phyloP scores from a whole-genome alignment of 495 filamentous ascomycete species.

The Durotheca rogersii region DNA sequence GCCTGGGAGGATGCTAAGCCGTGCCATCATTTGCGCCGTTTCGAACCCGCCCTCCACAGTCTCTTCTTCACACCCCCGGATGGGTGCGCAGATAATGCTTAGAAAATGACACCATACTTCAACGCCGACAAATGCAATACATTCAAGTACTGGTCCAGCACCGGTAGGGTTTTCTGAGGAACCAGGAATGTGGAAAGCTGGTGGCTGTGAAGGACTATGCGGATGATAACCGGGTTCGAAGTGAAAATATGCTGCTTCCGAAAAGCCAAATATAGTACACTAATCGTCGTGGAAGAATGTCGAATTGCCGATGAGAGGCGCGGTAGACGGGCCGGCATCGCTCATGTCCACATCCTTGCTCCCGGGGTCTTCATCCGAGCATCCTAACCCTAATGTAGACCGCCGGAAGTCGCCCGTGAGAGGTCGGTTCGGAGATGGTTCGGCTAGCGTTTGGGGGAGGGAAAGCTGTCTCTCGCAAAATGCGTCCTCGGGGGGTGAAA shows the following conservation, averaged over 20 bases:
- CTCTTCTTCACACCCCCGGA: slow-evolving; percentile 2
- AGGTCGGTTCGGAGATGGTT: slow-evolving; percentile 40
- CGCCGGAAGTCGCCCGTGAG: slow-evolving; percentile 41
- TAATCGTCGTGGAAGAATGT: slow-evolving; percentile 53
- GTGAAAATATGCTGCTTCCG: background rate
- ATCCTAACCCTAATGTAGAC: slow-evolving; percentile 16
- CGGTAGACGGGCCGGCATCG: slow-evolving; percentile 50
- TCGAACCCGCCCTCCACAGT: background rate
- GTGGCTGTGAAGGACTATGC: slow-evolving; percentile 43
- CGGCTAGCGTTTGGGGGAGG: slow-evolving; percentile 40
- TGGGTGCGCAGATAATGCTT: slow-evolving; percentile 22
- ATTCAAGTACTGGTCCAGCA: slow-evolving; percentile 12
- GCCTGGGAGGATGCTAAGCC: slow-evolving; percentile 2
- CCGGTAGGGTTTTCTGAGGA: slow-evolving; percentile 14
- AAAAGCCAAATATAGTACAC: background rate
- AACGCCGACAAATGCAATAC: slow-evolving; percentile 32
- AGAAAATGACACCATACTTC: slow-evolving; percentile 27
- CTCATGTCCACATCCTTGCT: slow-evolving; percentile 48
- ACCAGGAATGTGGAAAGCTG: slow-evolving; percentile 18
- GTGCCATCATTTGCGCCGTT: no score
- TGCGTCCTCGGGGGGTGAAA: slow-evolving; percentile 79
- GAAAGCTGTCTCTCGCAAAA: slow-evolving; percentile 46
- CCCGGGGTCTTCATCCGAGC: slow-evolving; percentile 25
- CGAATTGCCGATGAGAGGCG: slow-evolving; percentile 40
- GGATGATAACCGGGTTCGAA: slow-evolving; percentile 32